These are phyloP conservation scores for Leccinellum albellum DNA, from an alignment of 768 basidiomycete genomes.

Conservation along the genomic window DNA sequence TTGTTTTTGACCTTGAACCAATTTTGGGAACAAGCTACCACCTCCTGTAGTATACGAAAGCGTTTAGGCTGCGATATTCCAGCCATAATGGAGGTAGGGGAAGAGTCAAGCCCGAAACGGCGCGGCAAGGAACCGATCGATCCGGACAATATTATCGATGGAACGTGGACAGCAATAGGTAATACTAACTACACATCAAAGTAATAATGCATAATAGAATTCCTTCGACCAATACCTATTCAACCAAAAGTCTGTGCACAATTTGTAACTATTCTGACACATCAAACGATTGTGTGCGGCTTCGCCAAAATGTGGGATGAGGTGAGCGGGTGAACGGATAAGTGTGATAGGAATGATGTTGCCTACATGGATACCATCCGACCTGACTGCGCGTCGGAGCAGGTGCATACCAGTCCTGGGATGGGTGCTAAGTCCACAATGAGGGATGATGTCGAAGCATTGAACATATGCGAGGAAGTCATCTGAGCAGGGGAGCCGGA, in stretches of 20 bases:
- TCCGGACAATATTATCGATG: too few species aligned
- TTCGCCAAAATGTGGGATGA: not conserved
- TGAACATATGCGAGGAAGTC: not conserved
- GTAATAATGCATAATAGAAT: not conserved
- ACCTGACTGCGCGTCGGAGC: not conserved
- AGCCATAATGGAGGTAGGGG: too few species aligned
- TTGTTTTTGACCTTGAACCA: too few species aligned
- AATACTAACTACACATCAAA: not conserved
- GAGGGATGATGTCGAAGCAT: not conserved
- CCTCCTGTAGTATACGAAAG: too few species aligned
- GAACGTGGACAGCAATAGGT: too few species aligned
- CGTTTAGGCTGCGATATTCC: too few species aligned
- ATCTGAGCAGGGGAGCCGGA: not conserved
- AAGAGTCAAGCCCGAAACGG: too few species aligned
- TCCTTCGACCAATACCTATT: conserved; percentile 2
- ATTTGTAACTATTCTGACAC: not conserved
- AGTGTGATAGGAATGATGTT: not conserved
- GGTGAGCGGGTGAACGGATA: not conserved
- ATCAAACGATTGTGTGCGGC: not conserved
- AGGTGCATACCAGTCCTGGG: not conserved
- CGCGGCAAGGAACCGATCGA: too few species aligned
- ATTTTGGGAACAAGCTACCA: too few species aligned
- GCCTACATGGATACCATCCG: not conserved
- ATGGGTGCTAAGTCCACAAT: not conserved
- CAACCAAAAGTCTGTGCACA: not conserved